Conservation (phyloP, 371 early-diverging fungal genomes). For the Fennellomyces sp. region DNA sequence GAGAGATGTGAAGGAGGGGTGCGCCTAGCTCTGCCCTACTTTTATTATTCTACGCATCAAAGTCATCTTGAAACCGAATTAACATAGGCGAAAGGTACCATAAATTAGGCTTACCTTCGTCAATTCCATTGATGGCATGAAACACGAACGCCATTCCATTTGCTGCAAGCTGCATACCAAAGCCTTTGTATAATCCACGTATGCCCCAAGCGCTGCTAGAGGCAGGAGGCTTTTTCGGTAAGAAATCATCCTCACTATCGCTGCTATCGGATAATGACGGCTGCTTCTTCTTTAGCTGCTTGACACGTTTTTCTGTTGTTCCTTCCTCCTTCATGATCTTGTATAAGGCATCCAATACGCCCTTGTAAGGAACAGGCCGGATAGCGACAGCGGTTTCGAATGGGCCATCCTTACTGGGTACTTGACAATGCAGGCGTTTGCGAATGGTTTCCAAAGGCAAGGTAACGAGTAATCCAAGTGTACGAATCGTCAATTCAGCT, state of each 20-base stretch:
- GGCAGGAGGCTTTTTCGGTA: not conserved
- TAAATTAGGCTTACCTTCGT: conserved; percentile 21
- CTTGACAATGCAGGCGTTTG: conserved; percentile 82
- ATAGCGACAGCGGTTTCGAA: conserved; percentile 78
- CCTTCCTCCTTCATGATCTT: conserved; percentile 90
- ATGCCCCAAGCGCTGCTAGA: conserved; percentile 62
- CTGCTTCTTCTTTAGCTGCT: conserved; percentile 13
- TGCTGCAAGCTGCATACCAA: conserved; percentile 68
- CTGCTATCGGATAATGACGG: not conserved
- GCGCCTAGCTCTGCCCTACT: too few species aligned
- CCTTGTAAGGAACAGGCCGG: conserved; percentile 83
- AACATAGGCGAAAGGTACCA: not conserved
- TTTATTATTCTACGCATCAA: not conserved
- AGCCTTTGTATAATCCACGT: conserved; percentile 79
- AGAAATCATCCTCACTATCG: conserved; percentile 23
- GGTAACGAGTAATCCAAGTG: conserved; percentile 71
- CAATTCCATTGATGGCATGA: conserved; percentile 53
- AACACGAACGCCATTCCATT: conserved; percentile 65
- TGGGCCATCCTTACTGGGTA: conserved; percentile 31
- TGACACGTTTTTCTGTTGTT: conserved; percentile 22
- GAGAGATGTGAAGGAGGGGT: too few species aligned
- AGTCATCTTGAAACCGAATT: not conserved
- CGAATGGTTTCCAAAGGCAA: conserved; percentile 90
- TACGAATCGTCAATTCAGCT: conserved; percentile 65
- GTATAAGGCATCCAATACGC: conserved; percentile 78